phyloP scores from a whole-genome alignment of 371 early-diverging fungal genomes.

The Gilbertella persicaria region DNA sequence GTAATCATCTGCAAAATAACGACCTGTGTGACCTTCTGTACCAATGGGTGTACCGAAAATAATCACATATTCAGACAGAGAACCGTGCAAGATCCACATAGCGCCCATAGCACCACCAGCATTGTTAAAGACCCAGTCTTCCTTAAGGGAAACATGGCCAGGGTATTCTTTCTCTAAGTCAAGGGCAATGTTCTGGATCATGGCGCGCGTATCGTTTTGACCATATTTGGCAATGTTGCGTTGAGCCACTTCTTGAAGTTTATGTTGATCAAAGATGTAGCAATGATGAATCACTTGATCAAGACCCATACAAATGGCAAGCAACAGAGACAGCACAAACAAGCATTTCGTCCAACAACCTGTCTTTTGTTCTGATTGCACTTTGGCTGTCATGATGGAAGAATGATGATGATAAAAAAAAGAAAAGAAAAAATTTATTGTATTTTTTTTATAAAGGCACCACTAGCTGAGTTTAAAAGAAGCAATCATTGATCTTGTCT shows the following conservation, averaged over 20 bases:
- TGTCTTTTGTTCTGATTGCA: constrained; percentile 6
- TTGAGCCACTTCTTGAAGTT: constrained; percentile 45
- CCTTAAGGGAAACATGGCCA: constrained; percentile 44
- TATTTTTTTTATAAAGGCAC: constrained; percentile 8
- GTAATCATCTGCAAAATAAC: constrained; percentile 56
- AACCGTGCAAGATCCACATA: constrained; percentile 57
- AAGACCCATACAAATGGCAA: constrained; percentile 36
- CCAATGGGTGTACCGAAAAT: constrained; percentile 60
- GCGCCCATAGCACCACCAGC: constrained; percentile 64
- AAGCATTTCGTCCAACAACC: constrained; percentile 26
- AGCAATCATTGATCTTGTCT: too few species aligned
- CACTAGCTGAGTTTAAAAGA: too few species aligned
- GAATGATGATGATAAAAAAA: constrained; percentile 1
- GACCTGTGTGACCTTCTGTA: constrained; percentile 59
- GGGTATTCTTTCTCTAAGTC: constrained; percentile 47
- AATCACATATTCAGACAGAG: constrained; percentile 57
- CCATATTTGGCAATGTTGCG: constrained; percentile 42
- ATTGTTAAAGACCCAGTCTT: constrained; percentile 59
- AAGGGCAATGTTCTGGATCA: constrained; percentile 38
- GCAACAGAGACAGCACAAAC: constrained; percentile 25
- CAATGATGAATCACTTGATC: constrained; percentile 42
- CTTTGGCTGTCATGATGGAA: constrained; percentile 2
- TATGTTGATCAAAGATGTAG: constrained; percentile 49
- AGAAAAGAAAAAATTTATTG: background rate
- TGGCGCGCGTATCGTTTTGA: constrained; percentile 30